Base-by-base conservation (phyloP, 441 rosid genomes). In the Croton laevigatus region DNA sequence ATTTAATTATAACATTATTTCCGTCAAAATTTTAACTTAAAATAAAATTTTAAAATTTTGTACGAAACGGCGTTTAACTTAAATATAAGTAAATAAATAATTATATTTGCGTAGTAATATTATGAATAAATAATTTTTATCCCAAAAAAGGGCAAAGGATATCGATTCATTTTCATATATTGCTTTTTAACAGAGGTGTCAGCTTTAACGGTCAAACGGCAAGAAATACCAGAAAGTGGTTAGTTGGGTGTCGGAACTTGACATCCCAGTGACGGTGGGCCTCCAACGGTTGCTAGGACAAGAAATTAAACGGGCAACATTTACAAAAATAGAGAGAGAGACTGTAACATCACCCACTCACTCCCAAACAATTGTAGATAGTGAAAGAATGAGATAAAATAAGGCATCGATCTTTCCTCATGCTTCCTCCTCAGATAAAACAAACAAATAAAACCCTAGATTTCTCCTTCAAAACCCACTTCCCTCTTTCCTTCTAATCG, bases 381-480 rank as follows among this genome's bases (percentile, higher is more conserved):
- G 46, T 36, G 11, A 7, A 38, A 62, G 19, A n/a, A 62, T 8
- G 46, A 46, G 11, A 7, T 38, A 61, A 38, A n/a, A 62, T 40
- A 62, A n/a, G 9, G 6, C 20, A 52, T 36, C 51, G 37, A 37
- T 20, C 34, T 53, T 38, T 32, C 57, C 13, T 68, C 49, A 34
- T 57, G 12, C 19, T 2, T 52, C 57, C 67, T 17, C 45, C 61
- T 44, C 23, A 55, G 17, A 27, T 27, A 16, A 63, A 48, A 54
- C 38, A 42, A 49, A 44, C 40, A 53, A 65, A 42, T n/a, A 46
- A 40, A 65, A 69, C 82, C 77, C 79, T 79, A 72, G 75, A 48
- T n/a, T 69, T 72, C 71, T 68, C 70, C 71, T 64, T 63, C 44
- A 59, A 14, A 14, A 3, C 40, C 62, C 44, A 14, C 20, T 45